Conservation (phyloP, 2,329 filamentous ascomycete species). For the Diaporthe australafricana region DNA sequence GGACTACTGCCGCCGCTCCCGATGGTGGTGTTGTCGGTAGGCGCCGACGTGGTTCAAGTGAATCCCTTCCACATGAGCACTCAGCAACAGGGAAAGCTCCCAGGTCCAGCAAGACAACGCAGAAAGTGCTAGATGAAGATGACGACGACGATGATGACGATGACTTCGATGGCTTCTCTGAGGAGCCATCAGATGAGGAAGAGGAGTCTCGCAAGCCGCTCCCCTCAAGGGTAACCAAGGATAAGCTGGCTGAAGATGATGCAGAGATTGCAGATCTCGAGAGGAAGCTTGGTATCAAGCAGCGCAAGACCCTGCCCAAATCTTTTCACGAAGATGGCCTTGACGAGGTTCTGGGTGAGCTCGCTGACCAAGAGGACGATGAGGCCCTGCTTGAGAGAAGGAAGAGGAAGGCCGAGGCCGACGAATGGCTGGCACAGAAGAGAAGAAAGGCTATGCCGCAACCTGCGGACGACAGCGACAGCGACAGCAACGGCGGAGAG, state of each 20-base stretch:
- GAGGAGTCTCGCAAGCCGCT: constrained; percentile 41
- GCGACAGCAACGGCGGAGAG: constrained; percentile 35
- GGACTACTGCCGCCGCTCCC: not conserved
- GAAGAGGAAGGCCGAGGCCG: constrained; percentile 69
- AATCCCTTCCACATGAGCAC: not conserved
- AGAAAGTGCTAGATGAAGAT: constrained; percentile 43
- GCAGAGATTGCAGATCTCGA: constrained; percentile 89
- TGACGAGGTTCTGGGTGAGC: constrained; percentile 78
- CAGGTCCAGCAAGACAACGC: constrained; percentile 21
- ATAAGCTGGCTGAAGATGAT: constrained; percentile 82
- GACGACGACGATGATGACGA: constrained; percentile 40
- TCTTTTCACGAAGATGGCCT: constrained; percentile 86
- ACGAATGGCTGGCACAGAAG: constrained; percentile 71
- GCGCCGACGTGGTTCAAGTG: not conserved
- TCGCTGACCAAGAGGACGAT: constrained; percentile 67
- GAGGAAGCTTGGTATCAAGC: constrained; percentile 85
- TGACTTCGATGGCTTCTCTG: constrained; percentile 38
- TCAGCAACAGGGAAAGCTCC: not conserved
- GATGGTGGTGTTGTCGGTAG: not conserved
- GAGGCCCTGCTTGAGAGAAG: constrained; percentile 64
- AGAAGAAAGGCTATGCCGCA: constrained; percentile 56
- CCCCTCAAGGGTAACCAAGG: constrained; percentile 58
- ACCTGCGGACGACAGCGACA: constrained; percentile 39
- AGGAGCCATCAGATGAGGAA: constrained; percentile 39
- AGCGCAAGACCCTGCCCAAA: constrained; percentile 78